phyloP scores from a whole-genome alignment of 2,329 filamentous ascomycete species.

The Fusarium chlamydosporum region DNA sequence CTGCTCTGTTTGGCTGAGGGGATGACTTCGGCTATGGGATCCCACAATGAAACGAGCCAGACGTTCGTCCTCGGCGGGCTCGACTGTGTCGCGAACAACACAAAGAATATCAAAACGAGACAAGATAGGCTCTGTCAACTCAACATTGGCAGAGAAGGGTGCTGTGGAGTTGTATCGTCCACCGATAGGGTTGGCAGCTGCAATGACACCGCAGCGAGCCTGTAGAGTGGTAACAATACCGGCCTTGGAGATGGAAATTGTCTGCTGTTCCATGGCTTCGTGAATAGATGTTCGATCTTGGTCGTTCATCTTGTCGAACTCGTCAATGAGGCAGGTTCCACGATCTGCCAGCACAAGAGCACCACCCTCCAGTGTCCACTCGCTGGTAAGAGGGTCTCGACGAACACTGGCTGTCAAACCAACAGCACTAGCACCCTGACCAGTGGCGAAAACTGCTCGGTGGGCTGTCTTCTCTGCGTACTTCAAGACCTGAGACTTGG shows the following conservation, averaged over 20 bases:
- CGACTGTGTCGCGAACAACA: conserved; percentile 95
- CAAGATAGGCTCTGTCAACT: conserved; percentile 95
- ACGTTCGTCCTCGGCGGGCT: conserved; percentile 91
- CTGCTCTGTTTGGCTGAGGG: conserved; percentile 66
- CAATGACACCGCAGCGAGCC: conserved; percentile 95
- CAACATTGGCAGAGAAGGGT: conserved; percentile 95
- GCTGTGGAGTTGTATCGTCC: conserved; percentile 97
- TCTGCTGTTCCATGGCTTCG: conserved; percentile 99
- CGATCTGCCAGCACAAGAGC: conserved; percentile 95
- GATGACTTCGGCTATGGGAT: conserved; percentile 92
- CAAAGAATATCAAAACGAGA: conserved; percentile 98
- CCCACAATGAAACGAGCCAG: conserved; percentile 95
- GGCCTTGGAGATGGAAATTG: conserved; percentile 98
- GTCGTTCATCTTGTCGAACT: conserved; percentile 99
- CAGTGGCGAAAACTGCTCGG: conserved; percentile 95
- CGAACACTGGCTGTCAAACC: conserved; percentile 97
- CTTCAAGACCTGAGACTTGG: conserved; percentile 97
- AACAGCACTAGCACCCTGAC: conserved; percentile 95
- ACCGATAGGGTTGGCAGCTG: conserved; percentile 95
- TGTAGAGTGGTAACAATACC: conserved; percentile 98
- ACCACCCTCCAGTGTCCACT: conserved; percentile 98
- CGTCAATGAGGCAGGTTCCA: conserved; percentile 95
- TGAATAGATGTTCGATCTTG: conserved; percentile 98
- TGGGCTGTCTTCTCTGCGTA: conserved; percentile 98
- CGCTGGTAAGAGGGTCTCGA: conserved; percentile 92